phyloP scores from a whole-genome alignment of 805 yeast species.

The Phaffomyces opuntiae region DNA sequence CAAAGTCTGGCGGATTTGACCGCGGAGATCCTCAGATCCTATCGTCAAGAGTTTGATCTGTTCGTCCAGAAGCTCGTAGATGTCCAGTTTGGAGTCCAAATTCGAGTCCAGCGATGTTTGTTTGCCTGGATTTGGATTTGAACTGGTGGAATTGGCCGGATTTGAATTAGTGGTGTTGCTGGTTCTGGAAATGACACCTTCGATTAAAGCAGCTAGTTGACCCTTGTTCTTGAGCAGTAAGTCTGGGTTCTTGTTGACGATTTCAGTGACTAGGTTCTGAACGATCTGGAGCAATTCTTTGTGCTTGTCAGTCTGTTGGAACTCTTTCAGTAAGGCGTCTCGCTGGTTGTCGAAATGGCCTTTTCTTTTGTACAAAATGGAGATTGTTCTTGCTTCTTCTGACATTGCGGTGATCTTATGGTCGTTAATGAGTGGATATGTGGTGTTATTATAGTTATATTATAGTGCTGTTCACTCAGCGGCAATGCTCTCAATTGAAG shows the following conservation, averaged over 20 bases:
- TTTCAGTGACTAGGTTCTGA: conserved; percentile 9
- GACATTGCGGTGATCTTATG: neutral
- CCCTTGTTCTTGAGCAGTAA: conserved; percentile 18
- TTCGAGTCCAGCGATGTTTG: too few species aligned
- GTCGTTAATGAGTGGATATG: too few species aligned
- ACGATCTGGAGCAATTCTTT: conserved; percentile 10
- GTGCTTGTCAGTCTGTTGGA: conserved; percentile 13
- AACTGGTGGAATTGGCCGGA: too few species aligned
- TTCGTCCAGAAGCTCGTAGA: conserved; percentile 15
- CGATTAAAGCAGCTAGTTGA: conserved; percentile 18
- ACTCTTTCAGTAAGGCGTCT: conserved; percentile 10
- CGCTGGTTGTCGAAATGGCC: conserved; percentile 18
- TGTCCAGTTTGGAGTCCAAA: neutral
- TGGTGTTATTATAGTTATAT: too few species aligned
- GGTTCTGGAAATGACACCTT: conserved; percentile 11
- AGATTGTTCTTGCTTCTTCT: conserved; percentile 8
- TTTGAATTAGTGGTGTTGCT: neutral
- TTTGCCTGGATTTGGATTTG: too few species aligned
- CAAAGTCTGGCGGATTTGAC: conserved; percentile 1
- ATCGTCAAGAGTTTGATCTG: conserved; percentile 13
- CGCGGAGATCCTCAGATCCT: conserved; percentile 9
- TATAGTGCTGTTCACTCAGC: too few species aligned
- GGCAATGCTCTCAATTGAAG: too few species aligned
- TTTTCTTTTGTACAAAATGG: conserved; percentile 14
- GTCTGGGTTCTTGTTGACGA: conserved; percentile 17